A percentile compares a stretch with the other conserved stretches of the same genome.
phyloP scores from a whole-genome alignment of 2,329 filamentous ascomycete species.

The Botrytis pseudocinerea region DNA sequence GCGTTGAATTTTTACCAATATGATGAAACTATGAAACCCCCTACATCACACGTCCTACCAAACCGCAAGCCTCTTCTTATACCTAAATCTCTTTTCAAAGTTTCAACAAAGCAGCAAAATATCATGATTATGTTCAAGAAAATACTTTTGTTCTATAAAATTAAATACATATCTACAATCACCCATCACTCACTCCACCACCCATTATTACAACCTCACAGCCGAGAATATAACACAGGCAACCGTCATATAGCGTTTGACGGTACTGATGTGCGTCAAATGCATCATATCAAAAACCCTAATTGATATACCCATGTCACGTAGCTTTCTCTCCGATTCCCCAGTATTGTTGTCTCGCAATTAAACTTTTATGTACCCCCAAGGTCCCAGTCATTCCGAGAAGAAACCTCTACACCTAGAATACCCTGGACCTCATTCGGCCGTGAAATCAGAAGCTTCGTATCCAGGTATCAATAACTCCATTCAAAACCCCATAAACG shows the following conservation, averaged over 20 bases:
- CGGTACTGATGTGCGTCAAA: neutral
- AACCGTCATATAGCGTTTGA: neutral
- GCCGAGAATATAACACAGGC: neutral
- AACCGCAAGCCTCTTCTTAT: neutral
- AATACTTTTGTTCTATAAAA: neutral
- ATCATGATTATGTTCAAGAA: neutral
- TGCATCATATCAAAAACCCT: neutral
- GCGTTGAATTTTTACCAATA: neutral
- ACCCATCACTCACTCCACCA: neutral
- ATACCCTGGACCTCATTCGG: neutral
- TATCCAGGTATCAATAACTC: conserved; percentile 25
- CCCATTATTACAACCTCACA: neutral
- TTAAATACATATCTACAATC: neutral
- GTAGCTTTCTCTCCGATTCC: neutral
- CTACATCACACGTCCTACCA: neutral
- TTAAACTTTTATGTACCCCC: conserved; percentile 11
- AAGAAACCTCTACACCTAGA: neutral
- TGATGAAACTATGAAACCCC: neutral
- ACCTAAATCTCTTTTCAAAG: neutral
- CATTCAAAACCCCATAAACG: neutral
- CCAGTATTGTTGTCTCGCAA: neutral
- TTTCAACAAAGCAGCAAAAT: neutral
- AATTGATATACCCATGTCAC: neutral
- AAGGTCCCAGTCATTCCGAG: neutral
- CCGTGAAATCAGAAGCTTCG: conserved; percentile 16